Base-by-base conservation (phyloP, 1,139 yeast species). In the Zhuliangozyma blackwelliae region DNA sequence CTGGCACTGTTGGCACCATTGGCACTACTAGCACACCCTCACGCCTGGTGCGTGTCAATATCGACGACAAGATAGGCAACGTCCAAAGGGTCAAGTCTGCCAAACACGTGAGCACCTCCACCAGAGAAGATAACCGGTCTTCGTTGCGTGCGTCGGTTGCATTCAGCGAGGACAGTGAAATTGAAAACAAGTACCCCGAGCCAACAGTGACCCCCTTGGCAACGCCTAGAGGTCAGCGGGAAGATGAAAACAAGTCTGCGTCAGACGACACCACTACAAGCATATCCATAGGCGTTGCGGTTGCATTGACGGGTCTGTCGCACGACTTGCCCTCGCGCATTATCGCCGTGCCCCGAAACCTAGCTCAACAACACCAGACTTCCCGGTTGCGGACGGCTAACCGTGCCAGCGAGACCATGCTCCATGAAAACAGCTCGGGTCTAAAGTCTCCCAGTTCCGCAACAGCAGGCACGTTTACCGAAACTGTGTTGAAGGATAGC, bases 81-180 rank as follows among this genome's bases (percentile, higher is more conserved):
- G n/a, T n/a, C n/a, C n/a, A n/a, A n/a, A n/a, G n/a, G n/a, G 22
- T 7, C 22, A 21, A 7, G 22, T 5, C 7, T 7, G 7, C 22
- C 7, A 40, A 34, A 21, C 40, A 32, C 32, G 32, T 35, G 19
- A 33, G 39, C 21, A 11, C 41, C 16, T 36, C 38, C 19, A 35
- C 42, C 22, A 35, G 34, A 11, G 27, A 32, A 16, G 29, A 28
- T 5, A 38, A 43, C 28, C 31, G 43, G 31, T 27, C 39, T 1
- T 40, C 46, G 6, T 27, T 37, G 25, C 25, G 40, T 16, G 40
- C 37, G 20, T 39, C 41, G 5, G 12, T 39, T 11, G 29, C 40
- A 9, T 32, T 29, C 25, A 38, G 45, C 32, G 49, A 48, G 35
- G 57, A 52, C 33, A 45, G 51, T 5, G 51, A 45, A 2, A 29